These are phyloP conservation scores for Triticum timopheevii DNA, from an alignment of 176 grass and related monocot genomes.

Conservation along the genomic window DNA sequence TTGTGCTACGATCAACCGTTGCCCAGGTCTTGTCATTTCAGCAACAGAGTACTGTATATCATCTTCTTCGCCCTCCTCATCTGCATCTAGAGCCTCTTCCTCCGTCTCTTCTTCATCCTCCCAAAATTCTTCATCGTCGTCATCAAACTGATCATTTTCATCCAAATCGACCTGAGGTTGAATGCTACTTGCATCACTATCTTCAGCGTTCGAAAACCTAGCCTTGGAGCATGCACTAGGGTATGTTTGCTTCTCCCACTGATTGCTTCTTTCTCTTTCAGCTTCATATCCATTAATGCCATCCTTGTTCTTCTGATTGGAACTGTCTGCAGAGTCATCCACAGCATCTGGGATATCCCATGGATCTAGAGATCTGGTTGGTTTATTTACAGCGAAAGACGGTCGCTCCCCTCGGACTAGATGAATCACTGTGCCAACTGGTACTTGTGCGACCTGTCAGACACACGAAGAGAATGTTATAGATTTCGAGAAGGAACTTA, in stretches of 20 bases:
- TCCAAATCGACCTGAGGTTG: background rate
- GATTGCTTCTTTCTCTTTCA: background rate
- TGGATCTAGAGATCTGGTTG: constrained; percentile 22
- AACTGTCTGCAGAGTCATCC: constrained; percentile 22
- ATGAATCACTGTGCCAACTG: constrained; percentile 92
- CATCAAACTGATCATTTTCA: constrained; percentile 34
- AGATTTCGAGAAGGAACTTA: constrained; percentile 1
- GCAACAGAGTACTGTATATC: constrained; percentile 60
- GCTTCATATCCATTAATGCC: constrained; percentile 9
- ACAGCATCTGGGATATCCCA: constrained; percentile 63
- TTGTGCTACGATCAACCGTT: constrained; percentile 60
- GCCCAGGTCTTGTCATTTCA: constrained; percentile 80
- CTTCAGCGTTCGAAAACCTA: background rate
- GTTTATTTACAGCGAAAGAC: constrained; percentile 47
- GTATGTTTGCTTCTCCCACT: background rate
- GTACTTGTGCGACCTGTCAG: constrained; percentile 66
- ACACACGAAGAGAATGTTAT: constrained; percentile 6
- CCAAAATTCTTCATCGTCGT: constrained; percentile 37
- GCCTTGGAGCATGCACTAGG: background rate
- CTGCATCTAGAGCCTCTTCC: background rate
- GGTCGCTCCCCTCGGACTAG: constrained; percentile 64
- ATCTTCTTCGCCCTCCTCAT: constrained; percentile 20
- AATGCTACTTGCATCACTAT: background rate
- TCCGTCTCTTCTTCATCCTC: constrained; percentile 16
- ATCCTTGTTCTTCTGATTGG: constrained; percentile 1